Conservation (phyloP, 768 basidiomycete genomes). For the Termitomyces sp. region DNA sequence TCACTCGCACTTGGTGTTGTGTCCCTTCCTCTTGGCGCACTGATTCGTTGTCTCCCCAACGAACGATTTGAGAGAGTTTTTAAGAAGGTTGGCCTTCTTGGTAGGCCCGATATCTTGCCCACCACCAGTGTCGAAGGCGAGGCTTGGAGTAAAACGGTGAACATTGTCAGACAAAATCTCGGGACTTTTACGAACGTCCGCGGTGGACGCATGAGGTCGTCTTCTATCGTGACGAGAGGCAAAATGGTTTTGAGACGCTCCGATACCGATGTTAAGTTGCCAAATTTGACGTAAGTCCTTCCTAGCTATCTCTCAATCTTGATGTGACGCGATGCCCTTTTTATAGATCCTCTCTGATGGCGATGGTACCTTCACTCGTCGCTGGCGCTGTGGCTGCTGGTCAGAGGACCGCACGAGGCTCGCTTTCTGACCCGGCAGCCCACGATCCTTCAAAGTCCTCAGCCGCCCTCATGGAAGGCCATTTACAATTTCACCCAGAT, state of each 20-base stretch:
- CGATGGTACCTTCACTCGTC: conserved; percentile 48
- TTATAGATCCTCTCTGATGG: conserved; percentile 29
- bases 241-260: conserved; percentile 45
- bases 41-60: conserved; percentile 80
- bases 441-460: conserved; percentile 77
- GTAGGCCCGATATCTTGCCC: conserved; percentile 62
- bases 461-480: conserved; percentile 80
- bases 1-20: conserved; percentile 82
- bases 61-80: conserved; percentile 63
- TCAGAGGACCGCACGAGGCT: conserved; percentile 59
- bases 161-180: conserved; percentile 82
- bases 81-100: conserved; percentile 48
- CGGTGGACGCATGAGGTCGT: conserved; percentile 83
- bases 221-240: conserved; percentile 80
- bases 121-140: conserved; percentile 51
- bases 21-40: conserved; percentile 80
- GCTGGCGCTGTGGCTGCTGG: conserved; percentile 51
- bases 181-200: conserved; percentile 75
- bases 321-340: not conserved
- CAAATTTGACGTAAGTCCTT: conserved; percentile 37
- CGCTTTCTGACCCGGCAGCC: conserved; percentile 69
- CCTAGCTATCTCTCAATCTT: not conserved
- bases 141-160: conserved; percentile 76
- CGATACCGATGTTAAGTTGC: conserved; percentile 41
- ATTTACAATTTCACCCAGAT: conserved; percentile 83